Conservation (phyloP, 495 filamentous ascomycete genomes). For the Lophium mytilinum region DNA sequence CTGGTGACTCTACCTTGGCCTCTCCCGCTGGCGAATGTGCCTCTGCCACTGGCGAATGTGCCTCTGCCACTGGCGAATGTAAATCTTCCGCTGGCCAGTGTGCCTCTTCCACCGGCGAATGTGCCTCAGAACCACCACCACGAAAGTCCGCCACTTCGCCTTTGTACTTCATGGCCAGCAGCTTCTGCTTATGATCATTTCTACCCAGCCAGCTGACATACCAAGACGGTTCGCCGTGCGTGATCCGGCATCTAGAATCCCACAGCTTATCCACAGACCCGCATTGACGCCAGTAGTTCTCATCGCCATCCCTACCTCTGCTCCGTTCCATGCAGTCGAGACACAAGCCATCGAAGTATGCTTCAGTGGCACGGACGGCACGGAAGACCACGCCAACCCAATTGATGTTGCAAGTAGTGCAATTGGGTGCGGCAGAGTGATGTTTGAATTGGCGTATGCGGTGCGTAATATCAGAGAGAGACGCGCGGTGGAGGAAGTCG, state of each 20-base stretch:
- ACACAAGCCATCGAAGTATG: conserved; percentile 27
- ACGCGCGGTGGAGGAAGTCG: background rate
- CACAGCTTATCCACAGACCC: conserved; percentile 9
- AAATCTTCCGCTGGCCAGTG: no score
- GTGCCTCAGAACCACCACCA: no score
- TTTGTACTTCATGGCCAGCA: background rate
- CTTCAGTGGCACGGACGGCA: background rate
- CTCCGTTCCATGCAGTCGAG: conserved; percentile 28
- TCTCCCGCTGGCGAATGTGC: background rate
- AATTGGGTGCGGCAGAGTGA: background rate
- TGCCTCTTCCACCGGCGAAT: background rate
- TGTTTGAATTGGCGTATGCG: background rate
- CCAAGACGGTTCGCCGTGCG: conserved; percentile 24
- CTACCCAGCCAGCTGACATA: conserved; percentile 26
- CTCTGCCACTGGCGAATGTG: background rate
- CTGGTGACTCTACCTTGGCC: background rate
- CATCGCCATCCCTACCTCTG: conserved; percentile 16
- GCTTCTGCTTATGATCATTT: conserved; percentile 8
- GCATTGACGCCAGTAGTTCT: conserved; percentile 24
- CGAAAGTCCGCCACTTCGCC: background rate
- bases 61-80: background rate
- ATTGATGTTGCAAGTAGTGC: background rate
- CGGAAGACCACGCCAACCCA: background rate
- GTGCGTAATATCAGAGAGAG: background rate
- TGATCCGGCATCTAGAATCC: conserved; percentile 14